These are phyloP conservation scores for Colletotrichum godetiae DNA, from an alignment of 2,329 filamentous ascomycete species.

Conservation along the genomic window DNA sequence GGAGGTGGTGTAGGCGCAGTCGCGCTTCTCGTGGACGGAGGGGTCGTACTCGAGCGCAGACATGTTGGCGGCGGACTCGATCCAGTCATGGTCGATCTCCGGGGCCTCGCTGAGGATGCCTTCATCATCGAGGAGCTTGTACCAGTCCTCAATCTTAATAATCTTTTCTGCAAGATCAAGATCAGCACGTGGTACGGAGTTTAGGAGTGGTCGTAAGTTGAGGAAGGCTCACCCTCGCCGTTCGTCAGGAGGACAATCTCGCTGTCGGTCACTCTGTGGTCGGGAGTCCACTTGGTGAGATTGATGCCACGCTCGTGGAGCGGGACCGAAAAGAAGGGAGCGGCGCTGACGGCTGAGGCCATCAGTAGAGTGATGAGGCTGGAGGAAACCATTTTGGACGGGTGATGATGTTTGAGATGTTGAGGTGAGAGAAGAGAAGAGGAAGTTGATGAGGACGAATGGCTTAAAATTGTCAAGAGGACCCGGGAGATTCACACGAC, in stretches of 20 bases:
- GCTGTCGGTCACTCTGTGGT: background rate
- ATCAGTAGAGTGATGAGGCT: constrained; percentile 11
- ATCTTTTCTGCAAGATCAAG: background rate
- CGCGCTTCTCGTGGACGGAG: constrained; percentile 10
- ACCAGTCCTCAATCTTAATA: background rate
- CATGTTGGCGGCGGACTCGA: constrained; percentile 2
- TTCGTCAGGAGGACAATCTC: constrained; percentile 18
- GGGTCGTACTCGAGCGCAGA: constrained; percentile 1
- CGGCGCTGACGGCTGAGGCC: constrained; percentile 16
- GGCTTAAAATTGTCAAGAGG: background rate
- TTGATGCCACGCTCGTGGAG: constrained; percentile 2
- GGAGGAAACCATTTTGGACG: constrained; percentile 12
- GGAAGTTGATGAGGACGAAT: background rate
- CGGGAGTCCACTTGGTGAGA: background rate
- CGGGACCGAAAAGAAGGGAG: constrained; percentile 1
- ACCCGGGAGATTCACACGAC: background rate
- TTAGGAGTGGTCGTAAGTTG: background rate
- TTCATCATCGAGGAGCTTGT: background rate
- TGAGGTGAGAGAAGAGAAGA: background rate
- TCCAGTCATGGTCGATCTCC: background rate
- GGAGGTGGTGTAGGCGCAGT: constrained; percentile 20
- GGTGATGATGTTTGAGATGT: background rate
- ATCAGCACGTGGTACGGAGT: background rate
- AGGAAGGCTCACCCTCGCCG: constrained; percentile 1
- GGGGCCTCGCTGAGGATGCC: background rate